Conservation (phyloP, 129 eudicot genomes). For the Smallanthus sonchifolius region DNA sequence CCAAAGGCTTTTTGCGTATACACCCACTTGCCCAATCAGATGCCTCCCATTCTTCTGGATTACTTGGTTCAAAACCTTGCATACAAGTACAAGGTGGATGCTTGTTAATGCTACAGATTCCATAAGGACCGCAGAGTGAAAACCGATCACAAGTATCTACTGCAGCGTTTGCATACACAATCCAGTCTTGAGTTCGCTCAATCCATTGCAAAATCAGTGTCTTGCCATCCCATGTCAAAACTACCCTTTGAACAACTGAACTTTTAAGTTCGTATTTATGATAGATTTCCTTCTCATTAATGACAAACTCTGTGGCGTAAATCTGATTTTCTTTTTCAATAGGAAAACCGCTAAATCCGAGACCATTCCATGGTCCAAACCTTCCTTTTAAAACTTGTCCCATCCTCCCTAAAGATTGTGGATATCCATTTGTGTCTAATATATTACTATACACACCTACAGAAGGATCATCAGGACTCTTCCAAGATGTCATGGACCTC, state of each 20-base stretch:
- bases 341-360: conserved; percentile 27
- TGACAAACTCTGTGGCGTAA: neutral
- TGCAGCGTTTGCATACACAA: neutral
- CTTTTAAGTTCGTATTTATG: neutral
- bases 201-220: conserved; percentile 33
- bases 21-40: conserved; percentile 56
- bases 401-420: conserved; percentile 28
- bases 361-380: conserved; percentile 55
- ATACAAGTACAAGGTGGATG: conserved; percentile 34
- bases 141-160: conserved; percentile 31
- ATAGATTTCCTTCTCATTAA: conserved; percentile 28
- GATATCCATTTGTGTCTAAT: conserved; percentile 34
- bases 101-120: conserved; percentile 22
- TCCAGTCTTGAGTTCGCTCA: conserved; percentile 28
- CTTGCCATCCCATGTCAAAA: conserved; percentile 30
- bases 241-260: conserved; percentile 18
- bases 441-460: conserved; percentile 23
- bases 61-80: conserved; percentile 26
- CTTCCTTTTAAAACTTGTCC: conserved; percentile 1
- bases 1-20: conserved; percentile 21
- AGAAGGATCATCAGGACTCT: conserved; percentile 54
- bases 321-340: neutral
- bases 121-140: conserved; percentile 32
- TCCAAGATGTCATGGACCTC: conserved; percentile 40
- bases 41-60: conserved; percentile 14